Base-by-base conservation (phyloP, 257 asterid genomes). In the Lavandula angustifolia region DNA sequence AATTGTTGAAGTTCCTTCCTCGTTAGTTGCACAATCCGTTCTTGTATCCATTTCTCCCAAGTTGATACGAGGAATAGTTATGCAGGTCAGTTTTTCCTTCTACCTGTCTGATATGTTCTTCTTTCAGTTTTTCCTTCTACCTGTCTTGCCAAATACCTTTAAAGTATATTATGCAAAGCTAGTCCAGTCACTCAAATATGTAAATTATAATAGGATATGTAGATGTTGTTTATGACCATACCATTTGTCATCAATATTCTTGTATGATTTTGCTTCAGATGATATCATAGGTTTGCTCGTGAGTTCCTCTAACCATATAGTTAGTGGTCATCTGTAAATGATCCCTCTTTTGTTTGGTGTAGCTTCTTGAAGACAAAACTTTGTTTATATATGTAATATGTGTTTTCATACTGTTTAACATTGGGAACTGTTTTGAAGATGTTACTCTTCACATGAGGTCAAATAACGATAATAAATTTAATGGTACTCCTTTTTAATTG, bases 1-100 rank as follows among this genome's bases (percentile, higher is more conserved):
- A 49, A 82, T 94, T 79, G 87, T 94, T 76, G 99, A 94, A 90
- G 97, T 94, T 75, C 98, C 99, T 71, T 74, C 77, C 54, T 62
- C 87, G 40, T 64, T 90, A 65, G 82, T 80, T 69, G 95, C 96
- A 67, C 89, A 84, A 76, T 76, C 86, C 43, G 80, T 94, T 70
- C 94, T 90, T 50, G 82, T 80, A 34, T 82, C 95, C 54, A 78
- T 87, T 65, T 81, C 96, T 5, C 99, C 99, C 4, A 90, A 94
- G 83, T 78, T 94, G 87, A 83, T 86, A 62, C 75, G 66, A 59
- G 99, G 99, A 81, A 91, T 94, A 62, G 80, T 85, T 55, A 72
- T 80, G 13, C 80, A 73, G 80, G 99, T 87, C n/a, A n/a, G n/a
- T n/a, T n/a, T n/a, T n/a, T n/a, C n/a, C n/a, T n/a, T n/a, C n/a